phyloP scores from a whole-genome alignment of 2,329 filamentous ascomycete species.

The Ophiocordyceps camponoti-rufipedis region DNA sequence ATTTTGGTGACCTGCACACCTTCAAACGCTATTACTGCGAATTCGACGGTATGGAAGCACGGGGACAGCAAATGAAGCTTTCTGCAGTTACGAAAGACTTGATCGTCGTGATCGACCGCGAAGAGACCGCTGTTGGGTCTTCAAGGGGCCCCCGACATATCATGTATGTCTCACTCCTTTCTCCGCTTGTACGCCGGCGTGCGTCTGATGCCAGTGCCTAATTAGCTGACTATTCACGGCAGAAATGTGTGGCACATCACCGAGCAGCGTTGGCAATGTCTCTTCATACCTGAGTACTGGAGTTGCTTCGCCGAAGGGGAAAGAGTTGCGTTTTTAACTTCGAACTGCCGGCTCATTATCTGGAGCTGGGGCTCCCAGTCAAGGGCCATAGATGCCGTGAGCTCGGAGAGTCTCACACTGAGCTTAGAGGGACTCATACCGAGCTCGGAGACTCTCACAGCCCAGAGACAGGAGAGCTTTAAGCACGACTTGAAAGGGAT shows the following conservation, averaged over 20 bases:
- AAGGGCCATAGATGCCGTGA: conserved; percentile 6
- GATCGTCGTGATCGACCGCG: too few species aligned
- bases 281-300: conserved; percentile 6
- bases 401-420: too few species aligned
- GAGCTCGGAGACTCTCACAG: background rate
- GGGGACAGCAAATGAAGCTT: background rate
- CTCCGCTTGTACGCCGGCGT: too few species aligned
- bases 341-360: conserved; percentile 5
- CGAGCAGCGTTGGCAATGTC: conserved; percentile 4
- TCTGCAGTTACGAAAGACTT: conserved; percentile 5
- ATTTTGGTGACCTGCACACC: conserved; percentile 8
- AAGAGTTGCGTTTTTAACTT: conserved; percentile 6
- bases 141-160: background rate
- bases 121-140: too few species aligned
- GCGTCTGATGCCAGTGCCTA: background rate
- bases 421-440: background rate
- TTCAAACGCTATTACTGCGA: conserved; percentile 6
- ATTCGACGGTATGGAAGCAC: conserved; percentile 1
- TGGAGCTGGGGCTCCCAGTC: conserved; percentile 7
- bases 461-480: too few species aligned
- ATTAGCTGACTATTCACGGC: background rate
- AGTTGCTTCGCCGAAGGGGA: conserved; percentile 6
- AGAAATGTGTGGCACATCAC: conserved; percentile 8
- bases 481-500: background rate
- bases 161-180: conserved; percentile 2